Percentiles rank a stretch among this genome's conserved stretches.
These are phyloP conservation scores for Yarrowia bubula DNA, from an alignment of 805 yeast species.

Conservation along the genomic window DNA sequence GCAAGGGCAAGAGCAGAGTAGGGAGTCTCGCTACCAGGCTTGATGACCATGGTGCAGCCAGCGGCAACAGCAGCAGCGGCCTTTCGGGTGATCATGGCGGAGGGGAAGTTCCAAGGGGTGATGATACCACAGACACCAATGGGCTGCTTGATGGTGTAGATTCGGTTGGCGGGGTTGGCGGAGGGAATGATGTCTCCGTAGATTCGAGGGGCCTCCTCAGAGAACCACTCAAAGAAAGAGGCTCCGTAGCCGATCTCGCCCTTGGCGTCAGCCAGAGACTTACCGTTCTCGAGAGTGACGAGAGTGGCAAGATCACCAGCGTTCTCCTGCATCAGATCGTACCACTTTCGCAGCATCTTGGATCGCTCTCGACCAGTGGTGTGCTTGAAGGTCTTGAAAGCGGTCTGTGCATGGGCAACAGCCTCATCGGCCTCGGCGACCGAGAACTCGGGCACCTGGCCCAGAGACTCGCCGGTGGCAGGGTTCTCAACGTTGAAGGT, in stretches of 20 bases:
- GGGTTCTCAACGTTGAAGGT: conserved; percentile 74
- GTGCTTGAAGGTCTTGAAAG: conserved; percentile 53
- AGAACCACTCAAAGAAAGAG: conserved; percentile 84
- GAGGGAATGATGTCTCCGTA: conserved; percentile 68
- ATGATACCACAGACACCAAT: conserved; percentile 76
- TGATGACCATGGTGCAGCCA: conserved; percentile 73
- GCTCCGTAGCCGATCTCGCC: conserved; percentile 70
- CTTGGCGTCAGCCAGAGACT: conserved; percentile 64
- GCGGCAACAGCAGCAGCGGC: conserved; percentile 76
- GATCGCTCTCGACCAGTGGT: conserved; percentile 59
- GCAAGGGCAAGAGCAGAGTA: conserved; percentile 68
- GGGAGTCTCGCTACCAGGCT: conserved; percentile 79
- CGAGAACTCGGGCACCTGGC: conserved; percentile 56
- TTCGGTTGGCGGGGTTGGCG: conserved; percentile 46
- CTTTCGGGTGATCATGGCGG: conserved; percentile 74
- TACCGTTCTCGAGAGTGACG: conserved; percentile 71
- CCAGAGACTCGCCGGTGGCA: conserved; percentile 54
- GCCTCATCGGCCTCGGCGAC: conserved; percentile 53
- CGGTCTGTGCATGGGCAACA: conserved; percentile 51
- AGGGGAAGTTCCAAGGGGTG: conserved; percentile 85
- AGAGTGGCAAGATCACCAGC: conserved; percentile 63
- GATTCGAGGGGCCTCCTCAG: conserved; percentile 69
- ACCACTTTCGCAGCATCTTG: conserved; percentile 51
- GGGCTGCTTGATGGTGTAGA: conserved; percentile 67
- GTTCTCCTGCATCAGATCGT: conserved; percentile 54